These are phyloP conservation scores for Euphorbia tirucalli DNA, from an alignment of 345 rosid species.

Conservation along the genomic window DNA sequence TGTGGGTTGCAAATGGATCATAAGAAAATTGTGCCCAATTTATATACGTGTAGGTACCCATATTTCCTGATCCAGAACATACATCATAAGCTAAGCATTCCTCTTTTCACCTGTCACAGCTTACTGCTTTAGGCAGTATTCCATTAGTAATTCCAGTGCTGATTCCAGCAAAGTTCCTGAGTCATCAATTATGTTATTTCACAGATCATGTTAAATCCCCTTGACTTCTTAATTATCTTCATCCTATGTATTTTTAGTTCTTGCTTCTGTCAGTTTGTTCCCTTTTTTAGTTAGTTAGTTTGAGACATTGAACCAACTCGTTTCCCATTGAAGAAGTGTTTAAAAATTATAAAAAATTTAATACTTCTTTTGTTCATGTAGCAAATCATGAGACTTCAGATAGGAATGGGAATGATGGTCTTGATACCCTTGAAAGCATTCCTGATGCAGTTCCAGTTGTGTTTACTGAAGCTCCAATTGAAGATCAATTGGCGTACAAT, in stretches of 20 bases:
- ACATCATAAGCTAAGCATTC: background rate
- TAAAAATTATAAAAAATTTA: conserved; percentile 10
- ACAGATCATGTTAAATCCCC: background rate
- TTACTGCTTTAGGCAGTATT: background rate
- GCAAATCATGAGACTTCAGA: conserved; percentile 52
- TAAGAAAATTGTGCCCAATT: background rate
- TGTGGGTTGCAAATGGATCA: background rate
- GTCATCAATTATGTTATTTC: background rate
- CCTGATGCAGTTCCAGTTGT: conserved; percentile 92
- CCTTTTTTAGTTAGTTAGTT: background rate
- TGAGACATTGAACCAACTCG: background rate
- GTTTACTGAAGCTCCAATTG: conserved; percentile 82
- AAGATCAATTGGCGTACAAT: conserved; percentile 89
- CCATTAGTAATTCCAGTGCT: background rate
- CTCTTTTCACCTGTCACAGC: background rate
- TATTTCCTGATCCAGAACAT: background rate
- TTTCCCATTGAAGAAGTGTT: background rate
- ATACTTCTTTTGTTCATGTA: conserved; percentile 30
- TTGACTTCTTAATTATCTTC: too few relatives aligned
- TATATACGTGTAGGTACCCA: background rate
- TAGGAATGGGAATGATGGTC: conserved; percentile 52
- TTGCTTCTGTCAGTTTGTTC: background rate
- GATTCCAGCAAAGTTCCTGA: background rate
- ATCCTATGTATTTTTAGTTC: too few relatives aligned
- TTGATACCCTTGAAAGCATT: conserved; percentile 81